A percentile compares a stretch with the other conserved stretches of the same genome.
Evolutionary conservation across 2,329 filamentous ascomycete genomes (phyloP).

Genomic region (Ophiognomonia clavigignenti-juglandacearum): DNA sequence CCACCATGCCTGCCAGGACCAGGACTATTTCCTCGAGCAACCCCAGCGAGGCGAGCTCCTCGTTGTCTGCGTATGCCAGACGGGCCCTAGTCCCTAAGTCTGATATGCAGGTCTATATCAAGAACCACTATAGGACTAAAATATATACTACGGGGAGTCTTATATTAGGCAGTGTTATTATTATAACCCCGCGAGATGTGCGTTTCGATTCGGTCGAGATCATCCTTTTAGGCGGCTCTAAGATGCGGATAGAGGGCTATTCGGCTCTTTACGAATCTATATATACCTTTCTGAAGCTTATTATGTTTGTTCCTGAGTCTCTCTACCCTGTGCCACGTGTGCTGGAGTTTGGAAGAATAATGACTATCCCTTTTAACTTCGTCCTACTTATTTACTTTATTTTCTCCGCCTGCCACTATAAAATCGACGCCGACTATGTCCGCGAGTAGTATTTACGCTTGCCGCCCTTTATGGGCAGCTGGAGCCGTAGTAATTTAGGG

Average conservation of each 20-base stretch:
- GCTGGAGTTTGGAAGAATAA: conserved; percentile 41
- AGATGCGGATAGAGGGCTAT: conserved; percentile 47
- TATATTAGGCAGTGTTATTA: conserved; percentile 43
- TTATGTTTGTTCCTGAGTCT: conserved; percentile 47
- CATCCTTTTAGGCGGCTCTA: conserved; percentile 44
- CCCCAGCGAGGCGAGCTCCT: conserved; percentile 13
- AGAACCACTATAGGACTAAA: conserved; percentile 49
- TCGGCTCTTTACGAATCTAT: conserved; percentile 42
- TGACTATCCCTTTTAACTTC: conserved; percentile 54
- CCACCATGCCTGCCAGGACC: neutral
- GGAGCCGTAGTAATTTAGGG: conserved; percentile 38
- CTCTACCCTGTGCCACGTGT: conserved; percentile 42
- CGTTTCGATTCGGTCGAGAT: conserved; percentile 49
- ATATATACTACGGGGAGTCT: conserved; percentile 52
- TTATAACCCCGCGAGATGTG: conserved; percentile 40
- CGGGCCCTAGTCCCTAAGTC: conserved; percentile 25
- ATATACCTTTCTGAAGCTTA: conserved; percentile 51
- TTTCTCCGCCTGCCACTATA: conserved; percentile 51
- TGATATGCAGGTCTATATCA: conserved; percentile 43
- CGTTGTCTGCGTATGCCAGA: conserved; percentile 13
- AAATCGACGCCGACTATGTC: conserved; percentile 37
- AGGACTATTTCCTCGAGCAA: conserved; percentile 13
- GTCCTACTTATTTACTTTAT: conserved; percentile 55
- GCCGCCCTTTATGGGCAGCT: conserved; percentile 42
- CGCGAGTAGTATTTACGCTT: conserved; percentile 48